Evolutionary conservation across 495 filamentous ascomycete species (phyloP), one percentile per base, ranked within the genome.

Genomic region (Daldinia vernicosa): DNA sequence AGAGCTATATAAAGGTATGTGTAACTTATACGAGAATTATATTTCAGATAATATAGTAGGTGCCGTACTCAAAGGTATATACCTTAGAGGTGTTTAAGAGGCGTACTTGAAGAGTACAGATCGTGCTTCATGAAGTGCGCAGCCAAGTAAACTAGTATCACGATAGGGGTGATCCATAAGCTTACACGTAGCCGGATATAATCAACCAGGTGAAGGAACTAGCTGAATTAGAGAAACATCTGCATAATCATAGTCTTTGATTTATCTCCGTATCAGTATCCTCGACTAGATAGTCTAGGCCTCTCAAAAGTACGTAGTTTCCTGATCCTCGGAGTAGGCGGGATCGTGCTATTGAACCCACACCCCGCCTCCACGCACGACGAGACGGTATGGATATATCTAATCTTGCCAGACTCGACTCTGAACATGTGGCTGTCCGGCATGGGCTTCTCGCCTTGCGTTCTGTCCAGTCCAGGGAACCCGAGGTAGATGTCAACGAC

Each of bases 341-440:
- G 53, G 30, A 66, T 62, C 4, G 70, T 73, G 35, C 70, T 72
- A 39, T 79, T 77, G 55, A 78, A 64, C 5, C 79, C 79, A 47
- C 79, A 80, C 40, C 78, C 77, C 1, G 68, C 52, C 52, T 76
- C 69, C 7, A 75, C 72, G 53, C 79, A 79, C 32, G 72, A 72
- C 5, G 77, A 75, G 14, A 79, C 74, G 0, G 79, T 81, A 57
- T 83, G 80, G 15, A 76, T 75, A 37, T 78, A 83, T 50, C 73
- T 72, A 6, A 82, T 79, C 69, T 77, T 76, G 1, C 80, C 79
- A 0, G 67, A 70, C 65, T 82, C 78, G 7, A 82, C 74, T 35
- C 80, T 64, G 52, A 82, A 81, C 53, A 80, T 9, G 32, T 81
- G 78, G 53, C 77, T 79, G 32, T 80, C 77, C 8, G 79, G 77